These are phyloP conservation scores for Daedaleopsis sinensis DNA, from an alignment of 768 basidiomycete species.

Conservation along the genomic window DNA sequence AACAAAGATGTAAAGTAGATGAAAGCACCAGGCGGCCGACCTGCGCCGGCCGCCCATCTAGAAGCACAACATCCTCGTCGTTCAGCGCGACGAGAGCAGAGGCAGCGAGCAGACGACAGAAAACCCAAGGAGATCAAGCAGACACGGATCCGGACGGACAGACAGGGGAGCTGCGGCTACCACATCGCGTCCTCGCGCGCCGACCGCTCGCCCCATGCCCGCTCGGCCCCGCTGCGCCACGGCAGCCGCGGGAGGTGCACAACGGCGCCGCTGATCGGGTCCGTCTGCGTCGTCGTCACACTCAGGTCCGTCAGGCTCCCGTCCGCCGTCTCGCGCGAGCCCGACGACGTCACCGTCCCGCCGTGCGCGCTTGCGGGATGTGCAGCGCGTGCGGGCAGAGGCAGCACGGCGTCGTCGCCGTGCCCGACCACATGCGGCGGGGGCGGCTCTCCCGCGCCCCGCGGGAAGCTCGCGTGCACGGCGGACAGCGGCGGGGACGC, in stretches of 20 bases:
- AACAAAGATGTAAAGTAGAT: slow-evolving; percentile 4
- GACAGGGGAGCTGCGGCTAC: slow-evolving; percentile 1
- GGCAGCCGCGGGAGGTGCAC: slow-evolving; percentile 33
- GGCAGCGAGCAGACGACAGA: neutral
- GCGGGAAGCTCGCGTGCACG: slow-evolving; percentile 14
- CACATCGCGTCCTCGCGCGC: slow-evolving; percentile 22
- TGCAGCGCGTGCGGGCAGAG: slow-evolving; percentile 4
- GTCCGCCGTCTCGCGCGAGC: slow-evolving; percentile 21
- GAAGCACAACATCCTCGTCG: neutral
- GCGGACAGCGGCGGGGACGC: slow-evolving; percentile 36
- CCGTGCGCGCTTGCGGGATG: slow-evolving; percentile 8
- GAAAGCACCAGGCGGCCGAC: slow-evolving; percentile 4
- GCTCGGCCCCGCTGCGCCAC: slow-evolving; percentile 20
- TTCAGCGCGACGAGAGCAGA: too few relatives aligned
- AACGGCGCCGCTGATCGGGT: slow-evolving; percentile 36
- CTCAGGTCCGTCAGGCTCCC: slow-evolving; percentile 30
- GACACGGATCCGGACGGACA: neutral
- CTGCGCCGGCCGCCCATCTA: slow-evolving; percentile 18
- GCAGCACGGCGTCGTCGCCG: slow-evolving; percentile 3
- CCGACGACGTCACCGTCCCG: slow-evolving; percentile 29
- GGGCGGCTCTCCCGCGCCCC: slow-evolving; percentile 12
- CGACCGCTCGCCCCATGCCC: slow-evolving; percentile 13
- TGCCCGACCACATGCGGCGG: slow-evolving; percentile 6
- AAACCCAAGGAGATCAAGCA: slow-evolving; percentile 1
- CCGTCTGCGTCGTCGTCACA: slow-evolving; percentile 36